A percentile compares a stretch with the other conserved stretches of the same genome.
Conservation (phyloP, 306 rosid species). For the Rosa multiflora region DNA sequence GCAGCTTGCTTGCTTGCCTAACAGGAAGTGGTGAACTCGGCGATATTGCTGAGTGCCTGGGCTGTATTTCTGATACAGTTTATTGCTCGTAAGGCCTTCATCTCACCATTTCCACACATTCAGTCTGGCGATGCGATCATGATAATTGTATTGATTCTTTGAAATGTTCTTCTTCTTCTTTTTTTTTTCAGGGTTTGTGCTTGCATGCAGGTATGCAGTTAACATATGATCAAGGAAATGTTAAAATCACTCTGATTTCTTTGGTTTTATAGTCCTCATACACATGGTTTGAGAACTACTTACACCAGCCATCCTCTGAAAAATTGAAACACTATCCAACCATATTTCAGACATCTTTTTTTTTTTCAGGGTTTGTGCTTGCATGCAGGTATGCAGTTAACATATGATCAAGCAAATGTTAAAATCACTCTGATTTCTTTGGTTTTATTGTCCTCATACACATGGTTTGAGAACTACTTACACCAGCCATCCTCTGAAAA, state of each 20-base stretch:
- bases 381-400: conserved; percentile 61
- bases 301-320: too few relatives aligned
- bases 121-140: neutral
- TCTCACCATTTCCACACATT: conserved; percentile 9
- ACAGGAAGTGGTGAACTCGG: conserved; percentile 52
- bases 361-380: conserved; percentile 63
- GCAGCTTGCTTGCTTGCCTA: conserved; percentile 52
- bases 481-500: too few relatives aligned
- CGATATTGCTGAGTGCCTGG: conserved; percentile 47
- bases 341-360: neutral
- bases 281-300: neutral
- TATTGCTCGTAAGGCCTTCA: conserved; percentile 67
- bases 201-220: conserved; percentile 65
- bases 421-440: neutral
- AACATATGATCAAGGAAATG: neutral
- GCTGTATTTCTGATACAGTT: conserved; percentile 53
- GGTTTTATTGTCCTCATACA: neutral
- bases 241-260: neutral
- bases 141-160: conserved; percentile 17
- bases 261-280: neutral
- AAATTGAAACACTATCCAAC: too few relatives aligned
- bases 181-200: conserved; percentile 59
- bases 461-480: neutral
- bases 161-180: neutral
- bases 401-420: neutral